Conservation (phyloP, 2,329 filamentous ascomycete genomes). For the Nothopassalora personata region DNA sequence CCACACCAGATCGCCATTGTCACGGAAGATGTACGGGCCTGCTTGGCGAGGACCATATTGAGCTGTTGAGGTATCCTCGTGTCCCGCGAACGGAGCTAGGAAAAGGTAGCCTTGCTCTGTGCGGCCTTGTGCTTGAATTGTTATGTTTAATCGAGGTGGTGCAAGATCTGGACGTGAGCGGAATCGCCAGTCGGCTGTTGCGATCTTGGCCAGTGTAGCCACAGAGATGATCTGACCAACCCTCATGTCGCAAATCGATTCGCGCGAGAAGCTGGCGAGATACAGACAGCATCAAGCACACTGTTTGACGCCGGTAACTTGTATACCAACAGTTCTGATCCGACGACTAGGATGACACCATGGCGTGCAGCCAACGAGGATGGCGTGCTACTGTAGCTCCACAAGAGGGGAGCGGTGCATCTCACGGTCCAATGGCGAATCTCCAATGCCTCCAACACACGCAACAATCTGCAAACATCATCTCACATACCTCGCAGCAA, state of each 20-base stretch:
- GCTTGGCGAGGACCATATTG: conserved; percentile 47
- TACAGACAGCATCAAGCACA: neutral
- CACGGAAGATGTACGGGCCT: conserved; percentile 52
- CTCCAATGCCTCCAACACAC: neutral
- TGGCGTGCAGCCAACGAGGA: neutral
- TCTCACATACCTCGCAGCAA: neutral
- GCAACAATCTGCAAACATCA: neutral
- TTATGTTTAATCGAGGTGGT: conserved; percentile 43
- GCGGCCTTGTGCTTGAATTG: conserved; percentile 38
- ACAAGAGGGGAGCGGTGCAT: neutral
- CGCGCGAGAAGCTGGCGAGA: neutral
- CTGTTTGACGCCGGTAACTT: neutral
- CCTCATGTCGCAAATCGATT: neutral
- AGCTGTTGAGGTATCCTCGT: conserved; percentile 24
- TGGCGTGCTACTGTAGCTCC: conserved; percentile 5
- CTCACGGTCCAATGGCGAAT: neutral
- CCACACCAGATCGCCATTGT: conserved; percentile 54
- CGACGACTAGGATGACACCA: neutral
- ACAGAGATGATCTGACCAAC: conserved; percentile 28
- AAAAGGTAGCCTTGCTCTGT: conserved; percentile 45
- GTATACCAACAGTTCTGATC: neutral
- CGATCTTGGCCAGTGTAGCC: conserved; percentile 29
- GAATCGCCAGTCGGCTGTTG: conserved; percentile 46
- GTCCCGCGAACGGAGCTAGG: conserved; percentile 35
- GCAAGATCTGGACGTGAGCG: conserved; percentile 42